Evolutionary conservation across 495 filamentous ascomycete genomes (phyloP), one percentile per base, ranked within the genome.

Genomic region (Penicillium chermesinum): DNA sequence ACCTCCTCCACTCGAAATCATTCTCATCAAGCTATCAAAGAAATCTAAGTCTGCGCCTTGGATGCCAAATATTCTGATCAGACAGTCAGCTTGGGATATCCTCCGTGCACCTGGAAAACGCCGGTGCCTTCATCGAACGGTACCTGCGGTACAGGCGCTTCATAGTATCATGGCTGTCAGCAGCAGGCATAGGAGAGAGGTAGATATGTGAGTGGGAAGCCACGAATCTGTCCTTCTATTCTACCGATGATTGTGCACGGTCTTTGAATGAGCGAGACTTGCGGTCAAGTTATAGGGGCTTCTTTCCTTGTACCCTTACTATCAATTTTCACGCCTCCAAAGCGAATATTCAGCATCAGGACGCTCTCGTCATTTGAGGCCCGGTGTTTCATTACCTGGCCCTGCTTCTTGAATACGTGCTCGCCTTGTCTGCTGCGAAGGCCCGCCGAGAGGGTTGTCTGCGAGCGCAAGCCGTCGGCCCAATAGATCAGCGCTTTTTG

Each of bases 401-500:
- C 10, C 25, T 5, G 25, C 25, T 30, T 30, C 25, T 5, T 30
- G 25, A 5, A 30, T 10, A 5, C 10, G 25, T 4, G 10, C 10
- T 10, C 10, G 4, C 25, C 25, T 30, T 10, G 25, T 10, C 4
- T 10, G 25, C 10, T 30, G 25, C 10, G 25, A 30, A 30, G 25
- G 10, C 25, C 25, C 25, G 4, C 10, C 25, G 10, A 30, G 5
- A 30, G 22, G 21, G 4, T n/a, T n/a, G n/a, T 1, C 6, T 20
- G 43, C 40, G 30, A 50, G 42, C 6, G 39, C 32, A 16, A 50
- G 32, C 33, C 43, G 30, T 4, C 40, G 41, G 1, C n/a, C 18
- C 8, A 50, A 30, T 15, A 46, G 36, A 7, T 38, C 19, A n/a
- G 43, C 43, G 20, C 43, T 67, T 41, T 69, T 50, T 7, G 52